Evolutionary conservation across 148 eudicot species (phyloP).

Genomic region (Tetragonia tetragonoides): DNA sequence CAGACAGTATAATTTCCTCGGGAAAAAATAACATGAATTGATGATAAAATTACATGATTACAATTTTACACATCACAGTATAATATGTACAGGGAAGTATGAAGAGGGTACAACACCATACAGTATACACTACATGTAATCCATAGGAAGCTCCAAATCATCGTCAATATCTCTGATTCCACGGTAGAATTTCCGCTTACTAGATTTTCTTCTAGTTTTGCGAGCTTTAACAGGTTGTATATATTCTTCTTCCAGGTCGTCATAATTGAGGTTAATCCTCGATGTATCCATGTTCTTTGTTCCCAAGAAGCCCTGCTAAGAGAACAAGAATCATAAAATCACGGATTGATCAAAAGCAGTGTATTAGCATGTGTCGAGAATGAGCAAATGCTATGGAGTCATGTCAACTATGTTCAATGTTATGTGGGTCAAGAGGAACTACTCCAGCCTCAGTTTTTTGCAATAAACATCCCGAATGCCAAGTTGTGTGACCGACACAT

Average conservation of each 20-base stretch:
- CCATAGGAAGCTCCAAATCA: slow-evolving; percentile 70
- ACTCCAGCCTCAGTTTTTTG: neutral
- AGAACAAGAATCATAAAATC: neutral
- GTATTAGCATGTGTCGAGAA: neutral
- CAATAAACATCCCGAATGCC: neutral
- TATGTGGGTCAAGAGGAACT: neutral
- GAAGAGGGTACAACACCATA: neutral
- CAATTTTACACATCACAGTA: neutral
- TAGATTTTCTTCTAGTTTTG: slow-evolving; percentile 28
- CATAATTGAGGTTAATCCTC: slow-evolving; percentile 26
- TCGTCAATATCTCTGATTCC: slow-evolving; percentile 27
- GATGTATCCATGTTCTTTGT: slow-evolving; percentile 27
- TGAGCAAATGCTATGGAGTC: neutral
- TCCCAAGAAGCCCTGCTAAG: slow-evolving; percentile 53
- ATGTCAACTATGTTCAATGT: neutral
- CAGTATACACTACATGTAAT: slow-evolving; percentile 38
- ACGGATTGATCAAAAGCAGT: neutral
- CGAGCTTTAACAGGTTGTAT: slow-evolving; percentile 14
- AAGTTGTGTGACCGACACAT: too few species aligned
- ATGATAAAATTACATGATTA: neutral
- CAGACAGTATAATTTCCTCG: slow-evolving; percentile 1
- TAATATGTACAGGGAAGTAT: neutral
- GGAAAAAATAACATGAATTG: neutral
- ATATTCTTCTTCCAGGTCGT: slow-evolving; percentile 26
- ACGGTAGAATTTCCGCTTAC: slow-evolving; percentile 23